Conservation (phyloP, 1,284 basidiomycete species). For the Papiliotrema terrestris region DNA sequence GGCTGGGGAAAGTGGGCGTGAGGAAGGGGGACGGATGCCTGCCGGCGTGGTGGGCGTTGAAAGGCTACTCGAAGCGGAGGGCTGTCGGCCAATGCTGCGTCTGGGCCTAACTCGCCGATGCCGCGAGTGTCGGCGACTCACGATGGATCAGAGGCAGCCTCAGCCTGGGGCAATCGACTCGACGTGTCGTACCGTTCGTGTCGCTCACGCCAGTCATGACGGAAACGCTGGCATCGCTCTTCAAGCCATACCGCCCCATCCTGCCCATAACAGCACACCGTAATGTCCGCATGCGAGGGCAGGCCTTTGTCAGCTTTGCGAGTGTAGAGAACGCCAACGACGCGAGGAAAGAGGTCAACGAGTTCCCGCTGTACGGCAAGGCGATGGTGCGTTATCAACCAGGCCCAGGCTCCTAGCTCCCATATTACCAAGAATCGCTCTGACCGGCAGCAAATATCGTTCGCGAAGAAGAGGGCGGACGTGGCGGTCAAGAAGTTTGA, state of each 20-base stretch:
- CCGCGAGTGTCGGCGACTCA: too few relatives aligned
- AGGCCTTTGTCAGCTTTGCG: conserved; percentile 93
- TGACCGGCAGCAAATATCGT: conserved; percentile 75
- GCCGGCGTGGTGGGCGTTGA: too few relatives aligned
- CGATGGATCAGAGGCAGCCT: too few relatives aligned
- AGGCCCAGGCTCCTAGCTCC: too few relatives aligned
- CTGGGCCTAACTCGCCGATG: too few relatives aligned
- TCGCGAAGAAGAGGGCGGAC: conserved; percentile 83
- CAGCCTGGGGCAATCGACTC: too few relatives aligned
- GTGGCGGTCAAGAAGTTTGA: conserved; percentile 76
- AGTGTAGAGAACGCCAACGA: conserved; percentile 75
- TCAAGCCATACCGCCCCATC: conserved; percentile 89
- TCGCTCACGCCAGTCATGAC: conserved; percentile 64
- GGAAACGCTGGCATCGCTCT: conserved; percentile 78
- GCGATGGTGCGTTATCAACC: conserved; percentile 70
- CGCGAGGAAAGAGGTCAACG: conserved; percentile 85
- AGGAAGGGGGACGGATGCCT: too few relatives aligned
- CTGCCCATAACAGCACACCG: conserved; percentile 87
- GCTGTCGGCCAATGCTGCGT: too few relatives aligned
- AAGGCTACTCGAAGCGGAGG: background rate
- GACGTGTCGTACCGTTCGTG: too few relatives aligned
- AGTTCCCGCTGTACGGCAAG: conserved; percentile 94
- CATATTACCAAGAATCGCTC: too few relatives aligned
- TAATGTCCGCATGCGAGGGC: conserved; percentile 94
- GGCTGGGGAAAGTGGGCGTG: background rate